A percentile compares a stretch with the other conserved stretches of the same genome.
Conservation (phyloP, 1,284 basidiomycete species). For the Ganoderma leucocontextum region DNA sequence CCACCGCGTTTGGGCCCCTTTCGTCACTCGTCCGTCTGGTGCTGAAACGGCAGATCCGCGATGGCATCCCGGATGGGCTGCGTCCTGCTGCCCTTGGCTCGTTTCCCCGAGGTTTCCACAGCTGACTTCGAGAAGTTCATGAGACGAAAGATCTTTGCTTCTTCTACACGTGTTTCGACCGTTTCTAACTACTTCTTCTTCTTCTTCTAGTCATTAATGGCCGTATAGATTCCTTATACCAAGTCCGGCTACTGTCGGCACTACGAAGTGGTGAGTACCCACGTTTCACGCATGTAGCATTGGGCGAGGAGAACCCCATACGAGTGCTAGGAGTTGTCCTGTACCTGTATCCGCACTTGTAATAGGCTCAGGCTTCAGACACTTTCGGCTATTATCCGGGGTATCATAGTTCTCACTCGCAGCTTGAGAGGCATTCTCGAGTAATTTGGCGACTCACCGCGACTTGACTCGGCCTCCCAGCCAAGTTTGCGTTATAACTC, state of each 20-base stretch:
- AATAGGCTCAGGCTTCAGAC: background rate
- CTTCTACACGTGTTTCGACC: background rate
- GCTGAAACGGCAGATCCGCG: background rate
- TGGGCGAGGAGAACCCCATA: no score
- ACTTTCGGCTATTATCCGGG: background rate
- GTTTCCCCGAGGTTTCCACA: background rate
- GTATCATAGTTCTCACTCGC: background rate
- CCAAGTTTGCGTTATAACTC: background rate
- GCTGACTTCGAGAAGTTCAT: constrained; percentile 3
- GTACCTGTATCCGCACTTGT: background rate
- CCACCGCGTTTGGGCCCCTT: background rate
- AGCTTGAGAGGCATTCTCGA: background rate
- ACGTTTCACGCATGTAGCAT: background rate
- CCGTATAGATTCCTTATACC: constrained; percentile 68
- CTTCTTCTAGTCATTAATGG: constrained; percentile 16
- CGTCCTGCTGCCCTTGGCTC: background rate
- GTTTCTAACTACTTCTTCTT: background rate
- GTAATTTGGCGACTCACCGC: background rate
- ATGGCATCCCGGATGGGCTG: background rate
- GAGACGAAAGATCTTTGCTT: background rate
- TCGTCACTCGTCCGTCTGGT: background rate
- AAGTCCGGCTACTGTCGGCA: constrained; percentile 83
- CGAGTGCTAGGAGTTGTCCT: background rate
- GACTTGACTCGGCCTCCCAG: background rate
- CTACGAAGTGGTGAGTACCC: constrained; percentile 63